phyloP scores from a whole-genome alignment of 768 basidiomycete genomes.

The Kwoniella dendrophila region DNA sequence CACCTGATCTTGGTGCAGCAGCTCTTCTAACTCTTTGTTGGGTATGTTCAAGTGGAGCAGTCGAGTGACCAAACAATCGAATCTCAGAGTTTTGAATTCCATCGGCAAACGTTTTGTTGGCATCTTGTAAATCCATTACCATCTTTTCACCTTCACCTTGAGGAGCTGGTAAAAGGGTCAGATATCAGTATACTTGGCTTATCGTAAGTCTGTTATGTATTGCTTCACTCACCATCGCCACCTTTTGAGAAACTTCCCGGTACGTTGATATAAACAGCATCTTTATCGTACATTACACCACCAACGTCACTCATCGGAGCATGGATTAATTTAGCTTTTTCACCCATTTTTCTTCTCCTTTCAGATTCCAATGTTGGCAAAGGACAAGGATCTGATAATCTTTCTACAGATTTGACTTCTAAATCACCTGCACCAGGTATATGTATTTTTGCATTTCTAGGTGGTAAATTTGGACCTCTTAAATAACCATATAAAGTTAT shows the following conservation, averaged over 20 bases:
- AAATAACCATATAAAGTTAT: constrained; percentile 94
- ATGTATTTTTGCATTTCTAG: constrained; percentile 69
- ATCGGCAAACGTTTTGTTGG: constrained; percentile 76
- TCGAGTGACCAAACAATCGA: constrained; percentile 78
- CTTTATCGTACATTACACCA: constrained; percentile 95
- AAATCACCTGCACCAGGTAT: constrained; percentile 94
- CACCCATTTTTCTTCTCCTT: constrained; percentile 83
- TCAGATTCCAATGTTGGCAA: constrained; percentile 88
- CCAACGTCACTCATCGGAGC: constrained; percentile 99
- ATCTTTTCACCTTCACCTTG: constrained; percentile 96
- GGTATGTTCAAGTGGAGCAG: constrained; percentile 63
- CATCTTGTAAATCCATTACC: constrained; percentile 96
- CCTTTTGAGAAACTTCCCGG: constrained; percentile 88
- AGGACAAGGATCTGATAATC: constrained; percentile 92
- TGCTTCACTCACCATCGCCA: constrained; percentile 48
- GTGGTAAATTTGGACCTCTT: constrained; percentile 65
- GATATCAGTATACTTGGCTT: constrained; percentile 11
- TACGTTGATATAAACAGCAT: constrained; percentile 97
- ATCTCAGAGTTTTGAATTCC: constrained; percentile 78
- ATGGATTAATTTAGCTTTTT: constrained; percentile 91
- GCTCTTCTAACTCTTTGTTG: constrained; percentile 36
- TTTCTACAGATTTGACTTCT: constrained; percentile 69
- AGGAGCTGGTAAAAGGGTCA: constrained; percentile 59
- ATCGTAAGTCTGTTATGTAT: background rate
- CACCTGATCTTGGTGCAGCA: constrained; percentile 48